Evolutionary conservation across 1,284 basidiomycete species (phyloP), one percentile per base, ranked within the genome.

Genomic region (Cystobasidiaceae sp.): DNA sequence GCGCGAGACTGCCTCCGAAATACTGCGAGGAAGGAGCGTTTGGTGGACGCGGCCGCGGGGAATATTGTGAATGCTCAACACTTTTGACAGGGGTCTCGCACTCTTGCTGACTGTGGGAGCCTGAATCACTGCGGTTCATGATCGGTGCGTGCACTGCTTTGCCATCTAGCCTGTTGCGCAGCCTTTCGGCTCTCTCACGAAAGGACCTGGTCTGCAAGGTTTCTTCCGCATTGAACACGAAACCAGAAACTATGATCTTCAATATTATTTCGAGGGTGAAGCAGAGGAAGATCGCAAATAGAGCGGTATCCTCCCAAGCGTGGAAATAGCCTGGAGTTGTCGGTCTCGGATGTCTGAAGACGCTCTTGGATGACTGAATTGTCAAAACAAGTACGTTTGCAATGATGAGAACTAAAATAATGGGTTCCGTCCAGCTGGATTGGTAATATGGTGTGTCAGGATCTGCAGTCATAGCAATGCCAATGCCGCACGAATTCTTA

Each of bases 221-320:
- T 68, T 91, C 62, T 33, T 67, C 87, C 8, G 93, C 92, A 75
- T 97, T 93, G 66, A 97, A 82, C 27, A 97, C 76, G 69, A 98
- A 84, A 17, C 94, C 94, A 13, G 90, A 92, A 27, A 94, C 89
- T 72, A 90, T 84, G 75, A 96, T 93, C 23, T 93, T 86, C 43
- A 90, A 90, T 67, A 89, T 80, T 59, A 89, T 85, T 79, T 98
- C 94, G 41, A 96, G 67, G 85, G 92, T 93, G 81, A 93, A 97
- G 69, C 90, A 72, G 70, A 85, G 78, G 77, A 97, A 97, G 64
- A 97, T 79, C 33, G 74, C 82, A 74, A 97, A 89, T 19, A 97
- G 79, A 21, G 82, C 85, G 73, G 85, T 86, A 76, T 97, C 93
- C 72, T 92, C 88, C 90, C 93, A 94, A 13, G 78, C 73, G 66